phyloP scores from a whole-genome alignment of 768 basidiomycete genomes.

The Agaricus bisporus region DNA sequence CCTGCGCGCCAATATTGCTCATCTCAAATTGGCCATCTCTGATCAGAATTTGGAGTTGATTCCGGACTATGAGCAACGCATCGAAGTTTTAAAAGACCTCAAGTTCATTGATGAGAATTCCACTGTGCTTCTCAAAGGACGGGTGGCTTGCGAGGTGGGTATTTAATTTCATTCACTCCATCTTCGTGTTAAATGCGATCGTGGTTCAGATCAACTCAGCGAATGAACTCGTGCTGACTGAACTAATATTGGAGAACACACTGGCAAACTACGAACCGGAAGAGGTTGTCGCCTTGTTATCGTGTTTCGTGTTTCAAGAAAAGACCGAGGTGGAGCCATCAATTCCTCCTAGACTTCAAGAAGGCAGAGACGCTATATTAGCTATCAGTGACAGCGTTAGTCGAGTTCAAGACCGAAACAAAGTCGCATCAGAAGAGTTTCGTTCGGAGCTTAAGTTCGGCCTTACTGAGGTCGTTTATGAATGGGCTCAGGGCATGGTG shows the following conservation, averaged over 20 bases:
- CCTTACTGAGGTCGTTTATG: conserved; percentile 93
- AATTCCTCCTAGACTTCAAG: conserved; percentile 72
- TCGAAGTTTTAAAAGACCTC: conserved; percentile 84
- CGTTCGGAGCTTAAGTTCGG: conserved; percentile 82
- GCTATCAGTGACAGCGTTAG: conserved; percentile 75
- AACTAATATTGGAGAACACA: conserved; percentile 94
- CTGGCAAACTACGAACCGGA: conserved; percentile 87
- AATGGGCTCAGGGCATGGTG: conserved; percentile 99
- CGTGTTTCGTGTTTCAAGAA: conserved; percentile 97
- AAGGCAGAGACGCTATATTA: conserved; percentile 74
- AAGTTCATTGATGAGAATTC: conserved; percentile 95
- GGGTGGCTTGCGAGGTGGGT: conserved; percentile 93
- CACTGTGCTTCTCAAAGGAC: conserved; percentile 91
- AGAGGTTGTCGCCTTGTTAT: conserved; percentile 93
- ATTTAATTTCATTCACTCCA: background rate
- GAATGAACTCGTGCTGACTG: conserved; percentile 94
- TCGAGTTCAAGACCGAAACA: conserved; percentile 71
- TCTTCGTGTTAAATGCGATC: conserved; percentile 2
- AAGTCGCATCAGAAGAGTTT: conserved; percentile 75
- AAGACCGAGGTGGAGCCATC: conserved; percentile 88
- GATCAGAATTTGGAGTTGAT: conserved; percentile 96
- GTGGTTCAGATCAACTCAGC: conserved; percentile 86
- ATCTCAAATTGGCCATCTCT: conserved; percentile 80
- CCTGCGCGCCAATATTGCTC: conserved; percentile 66
- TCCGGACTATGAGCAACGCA: conserved; percentile 94